Conservation (phyloP, 768 basidiomycete genomes). For the Suillus brevipes region DNA sequence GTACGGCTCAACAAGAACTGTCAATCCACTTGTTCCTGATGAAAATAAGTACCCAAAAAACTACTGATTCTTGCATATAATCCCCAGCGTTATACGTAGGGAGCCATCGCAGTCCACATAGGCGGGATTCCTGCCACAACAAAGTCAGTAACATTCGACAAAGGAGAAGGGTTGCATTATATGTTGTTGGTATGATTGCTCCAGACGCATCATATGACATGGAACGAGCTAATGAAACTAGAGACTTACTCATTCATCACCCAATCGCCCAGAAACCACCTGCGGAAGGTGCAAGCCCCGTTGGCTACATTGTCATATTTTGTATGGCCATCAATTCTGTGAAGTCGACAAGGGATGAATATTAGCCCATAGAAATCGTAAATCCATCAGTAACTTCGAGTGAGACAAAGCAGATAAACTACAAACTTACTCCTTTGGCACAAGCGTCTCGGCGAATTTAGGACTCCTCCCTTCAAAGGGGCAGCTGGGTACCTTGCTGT, state of each 20-base stretch:
- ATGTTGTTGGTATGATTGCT: not conserved
- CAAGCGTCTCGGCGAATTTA: not conserved
- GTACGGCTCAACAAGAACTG: not conserved
- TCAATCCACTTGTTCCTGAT: not conserved
- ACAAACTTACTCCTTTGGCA: not conserved
- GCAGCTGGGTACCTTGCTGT: not conserved
- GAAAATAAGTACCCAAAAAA: too few species aligned
- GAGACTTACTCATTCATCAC: not conserved
- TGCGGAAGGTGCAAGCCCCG: fast-evolving
- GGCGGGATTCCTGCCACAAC: not conserved
- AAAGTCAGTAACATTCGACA: not conserved
- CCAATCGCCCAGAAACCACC: not conserved
- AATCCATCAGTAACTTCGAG: not conserved
- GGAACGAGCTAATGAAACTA: too few species aligned
- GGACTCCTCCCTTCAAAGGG: fast-evolving
- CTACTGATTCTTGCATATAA: not conserved
- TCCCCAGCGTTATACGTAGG: not conserved
- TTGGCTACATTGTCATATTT: not conserved
- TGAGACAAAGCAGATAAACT: not conserved
- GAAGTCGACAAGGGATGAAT: not conserved
- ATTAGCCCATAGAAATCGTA: not conserved
- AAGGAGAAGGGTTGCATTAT: not conserved
- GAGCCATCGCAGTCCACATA: not conserved
- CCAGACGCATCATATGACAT: not conserved
- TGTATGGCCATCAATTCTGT: not conserved